These are phyloP conservation scores for Ilex aquifolium DNA, from an alignment of 257 asterid genomes.

Conservation along the genomic window DNA sequence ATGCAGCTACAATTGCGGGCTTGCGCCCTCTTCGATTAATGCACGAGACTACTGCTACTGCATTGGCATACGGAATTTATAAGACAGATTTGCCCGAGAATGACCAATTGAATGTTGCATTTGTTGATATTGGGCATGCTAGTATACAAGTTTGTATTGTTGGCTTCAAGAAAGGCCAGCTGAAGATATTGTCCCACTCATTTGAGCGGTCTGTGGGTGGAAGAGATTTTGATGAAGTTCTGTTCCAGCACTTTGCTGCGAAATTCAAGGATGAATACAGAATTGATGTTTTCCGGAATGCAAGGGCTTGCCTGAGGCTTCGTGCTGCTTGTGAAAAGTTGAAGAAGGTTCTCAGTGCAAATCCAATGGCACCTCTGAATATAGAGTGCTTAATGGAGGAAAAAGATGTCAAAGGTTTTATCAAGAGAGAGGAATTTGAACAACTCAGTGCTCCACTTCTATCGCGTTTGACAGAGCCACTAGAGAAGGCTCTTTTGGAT, in stretches of 20 bases:
- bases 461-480: not conserved
- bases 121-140: not conserved
- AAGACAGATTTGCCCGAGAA: not conserved
- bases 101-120: not conserved
- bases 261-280: not conserved
- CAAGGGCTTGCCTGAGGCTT: not conserved
- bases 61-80: not conserved
- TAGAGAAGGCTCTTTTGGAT: not conserved
- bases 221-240: not conserved
- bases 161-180: not conserved
- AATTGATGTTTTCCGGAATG: not conserved
- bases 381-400: not conserved
- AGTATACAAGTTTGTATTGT: not conserved
- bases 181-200: not conserved
- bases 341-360: slow-evolving; percentile 1
- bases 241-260: not conserved
- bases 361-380: not conserved
- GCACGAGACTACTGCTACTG: not conserved
- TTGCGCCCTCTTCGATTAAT: not conserved
- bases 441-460: not conserved
- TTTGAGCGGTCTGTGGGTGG: not conserved
- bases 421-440: not conserved
- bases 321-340: not conserved
- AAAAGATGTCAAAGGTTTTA: not conserved
- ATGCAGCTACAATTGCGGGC: slow-evolving; percentile 1